A percentile compares a stretch with the other conserved stretches of the same genome.
Conservation (phyloP, 139 green algal genomes). For the Tetradesmus obliquus region DNA sequence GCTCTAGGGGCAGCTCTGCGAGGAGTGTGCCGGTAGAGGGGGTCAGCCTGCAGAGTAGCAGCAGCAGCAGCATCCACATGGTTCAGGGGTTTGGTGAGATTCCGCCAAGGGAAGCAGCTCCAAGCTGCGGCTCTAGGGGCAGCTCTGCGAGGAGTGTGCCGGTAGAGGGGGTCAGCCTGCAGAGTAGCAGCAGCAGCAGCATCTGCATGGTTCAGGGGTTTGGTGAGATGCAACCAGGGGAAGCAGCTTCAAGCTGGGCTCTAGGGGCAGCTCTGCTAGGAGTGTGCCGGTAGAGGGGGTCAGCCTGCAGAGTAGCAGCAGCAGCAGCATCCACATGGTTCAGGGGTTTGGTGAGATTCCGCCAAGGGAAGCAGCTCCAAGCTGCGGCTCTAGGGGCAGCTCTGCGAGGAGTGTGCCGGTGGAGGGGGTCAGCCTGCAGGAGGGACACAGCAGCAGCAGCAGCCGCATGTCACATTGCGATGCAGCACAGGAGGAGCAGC, state of each 20-base stretch:
- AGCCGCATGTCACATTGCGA: no score
- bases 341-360: no score
- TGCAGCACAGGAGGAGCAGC: no score
- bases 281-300: constrained; percentile 67
- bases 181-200: neutral
- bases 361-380: constrained; percentile 53
- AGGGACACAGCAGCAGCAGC: neutral
- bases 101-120: constrained; percentile 10
- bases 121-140: constrained; percentile 76
- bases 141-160: constrained; percentile 76
- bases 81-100: no score
- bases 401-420: constrained; percentile 72
- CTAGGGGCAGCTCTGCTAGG: constrained; percentile 80
- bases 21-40: constrained; percentile 69
- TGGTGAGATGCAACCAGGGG: no score
- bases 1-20: constrained; percentile 79
- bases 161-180: constrained; percentile 72
- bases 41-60: constrained; percentile 66
- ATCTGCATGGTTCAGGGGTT: no score
- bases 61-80: no score
- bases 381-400: constrained; percentile 75
- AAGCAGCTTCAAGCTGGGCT: constrained; percentile 64
- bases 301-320: constrained; percentile 59
- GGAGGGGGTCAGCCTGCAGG: constrained; percentile 69
- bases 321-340: neutral